A percentile compares a stretch with the other conserved stretches of the same genome.
Conservation (phyloP, 1,284 basidiomycete species). For the Leccinum colubrinum region DNA sequence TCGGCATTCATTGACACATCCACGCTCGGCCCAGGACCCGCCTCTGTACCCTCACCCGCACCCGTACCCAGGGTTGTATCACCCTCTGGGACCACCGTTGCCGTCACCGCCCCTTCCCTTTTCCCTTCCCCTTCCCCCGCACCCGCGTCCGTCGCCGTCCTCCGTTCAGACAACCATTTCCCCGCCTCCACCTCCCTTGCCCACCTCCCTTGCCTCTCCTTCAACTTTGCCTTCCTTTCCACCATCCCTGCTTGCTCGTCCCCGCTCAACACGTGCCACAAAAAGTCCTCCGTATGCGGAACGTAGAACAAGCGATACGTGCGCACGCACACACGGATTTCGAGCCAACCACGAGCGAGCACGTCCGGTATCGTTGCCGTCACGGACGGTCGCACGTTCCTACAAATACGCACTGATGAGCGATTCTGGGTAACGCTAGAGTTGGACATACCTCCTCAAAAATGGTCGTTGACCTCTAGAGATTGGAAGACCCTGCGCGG, state of each 20-base stretch:
- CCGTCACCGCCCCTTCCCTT: background rate
- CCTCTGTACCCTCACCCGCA: slow-evolving; percentile 1
- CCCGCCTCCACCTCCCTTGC: slow-evolving; percentile 15
- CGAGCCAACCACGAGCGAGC: slow-evolving; percentile 58
- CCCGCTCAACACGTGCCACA: slow-evolving; percentile 36
- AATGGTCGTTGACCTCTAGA: slow-evolving; percentile 67
- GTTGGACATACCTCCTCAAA: slow-evolving; percentile 60
- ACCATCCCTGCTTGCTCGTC: slow-evolving; percentile 14
- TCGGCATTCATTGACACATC: background rate
- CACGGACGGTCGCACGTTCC: slow-evolving; percentile 42
- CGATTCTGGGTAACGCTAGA: background rate
- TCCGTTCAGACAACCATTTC: slow-evolving; percentile 12
- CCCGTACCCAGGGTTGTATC: background rate
- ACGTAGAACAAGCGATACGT: slow-evolving; percentile 88
- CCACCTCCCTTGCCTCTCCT: slow-evolving; percentile 16
- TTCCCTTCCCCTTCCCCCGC: background rate
- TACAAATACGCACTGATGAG: slow-evolving; percentile 18
- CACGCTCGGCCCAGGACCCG: background rate
- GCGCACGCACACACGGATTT: slow-evolving; percentile 80
- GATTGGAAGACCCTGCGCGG: slow-evolving; percentile 49
- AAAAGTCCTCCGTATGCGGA: slow-evolving; percentile 66
- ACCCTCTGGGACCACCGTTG: background rate
- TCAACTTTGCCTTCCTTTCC: slow-evolving; percentile 6
- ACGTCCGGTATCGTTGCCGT: slow-evolving; percentile 42
- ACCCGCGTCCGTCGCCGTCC: background rate